Percentiles rank a stretch among this genome's conserved stretches.
Conservation (phyloP, 2,329 filamentous ascomycete genomes). For the Cercospora sp. region DNA sequence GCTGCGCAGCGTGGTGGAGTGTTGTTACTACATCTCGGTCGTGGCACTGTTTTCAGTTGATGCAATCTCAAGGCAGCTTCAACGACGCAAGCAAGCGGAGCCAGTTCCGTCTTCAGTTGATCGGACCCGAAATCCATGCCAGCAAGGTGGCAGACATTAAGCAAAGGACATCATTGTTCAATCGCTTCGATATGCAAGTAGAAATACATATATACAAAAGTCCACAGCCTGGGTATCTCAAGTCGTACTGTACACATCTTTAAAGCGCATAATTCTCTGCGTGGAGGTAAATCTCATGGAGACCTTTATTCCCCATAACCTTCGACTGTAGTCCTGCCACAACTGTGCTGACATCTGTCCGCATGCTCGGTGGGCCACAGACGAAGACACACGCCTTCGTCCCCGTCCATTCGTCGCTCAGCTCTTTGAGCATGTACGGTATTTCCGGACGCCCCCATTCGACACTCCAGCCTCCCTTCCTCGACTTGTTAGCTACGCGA, state of each 20-base stretch:
- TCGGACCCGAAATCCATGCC: background rate
- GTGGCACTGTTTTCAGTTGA: background rate
- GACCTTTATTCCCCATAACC: conserved; percentile 67
- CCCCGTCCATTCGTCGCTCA: conserved; percentile 78
- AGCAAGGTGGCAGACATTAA: background rate
- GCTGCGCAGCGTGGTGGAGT: background rate
- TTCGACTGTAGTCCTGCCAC: conserved; percentile 79
- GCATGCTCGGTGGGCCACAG: conserved; percentile 84
- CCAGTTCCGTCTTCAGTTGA: background rate
- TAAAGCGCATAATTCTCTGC: conserved; percentile 92
- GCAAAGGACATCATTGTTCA: background rate
- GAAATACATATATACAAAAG: background rate
- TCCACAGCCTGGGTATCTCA: conserved; percentile 3
- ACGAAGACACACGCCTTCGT: conserved; percentile 86
- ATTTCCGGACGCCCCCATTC: conserved; percentile 91
- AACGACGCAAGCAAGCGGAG: conserved; percentile 3
- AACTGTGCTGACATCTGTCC: conserved; percentile 81
- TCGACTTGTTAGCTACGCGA: conserved; percentile 44
- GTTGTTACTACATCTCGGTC: background rate
- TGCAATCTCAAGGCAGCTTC: background rate
- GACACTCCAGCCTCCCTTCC: conserved; percentile 77
- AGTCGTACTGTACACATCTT: conserved; percentile 26
- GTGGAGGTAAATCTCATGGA: conserved; percentile 91
- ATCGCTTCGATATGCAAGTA: background rate
- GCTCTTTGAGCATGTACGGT: conserved; percentile 79